A percentile compares a stretch with the other conserved stretches of the same genome.
Conservation (phyloP, 139 green algal genomes). For the Micractinium sp. region DNA sequence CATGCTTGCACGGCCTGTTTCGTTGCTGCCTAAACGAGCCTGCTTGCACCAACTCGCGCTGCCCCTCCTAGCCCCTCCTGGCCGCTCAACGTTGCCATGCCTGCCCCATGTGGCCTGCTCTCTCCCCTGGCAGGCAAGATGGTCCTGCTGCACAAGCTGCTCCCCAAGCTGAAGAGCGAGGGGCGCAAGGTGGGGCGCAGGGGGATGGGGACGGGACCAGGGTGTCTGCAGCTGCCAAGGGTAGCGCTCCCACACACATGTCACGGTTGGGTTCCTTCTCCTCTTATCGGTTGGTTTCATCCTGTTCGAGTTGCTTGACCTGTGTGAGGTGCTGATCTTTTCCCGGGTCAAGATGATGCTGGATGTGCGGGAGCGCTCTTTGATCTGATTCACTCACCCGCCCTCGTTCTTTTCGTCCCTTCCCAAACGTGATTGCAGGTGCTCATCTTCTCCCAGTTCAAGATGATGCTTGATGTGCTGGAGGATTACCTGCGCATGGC, state of each 20-base stretch:
- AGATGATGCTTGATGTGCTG: constrained; percentile 90
- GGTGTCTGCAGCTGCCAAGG: no score
- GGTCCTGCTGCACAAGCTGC: constrained; percentile 82
- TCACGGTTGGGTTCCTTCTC: no score
- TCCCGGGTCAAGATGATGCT: not conserved
- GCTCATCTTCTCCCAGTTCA: constrained; percentile 75
- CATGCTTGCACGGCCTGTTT: no score
- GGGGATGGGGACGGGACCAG: not conserved
- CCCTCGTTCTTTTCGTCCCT: not conserved
- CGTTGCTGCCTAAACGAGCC: no score
- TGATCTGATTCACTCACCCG: not conserved
- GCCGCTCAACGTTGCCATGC: no score
- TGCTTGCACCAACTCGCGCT: no score
- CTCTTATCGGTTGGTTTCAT: no score
- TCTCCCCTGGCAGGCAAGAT: constrained; percentile 76
- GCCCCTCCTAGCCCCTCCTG: no score
- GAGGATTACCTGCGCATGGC: constrained; percentile 76
- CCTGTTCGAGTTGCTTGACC: no score
- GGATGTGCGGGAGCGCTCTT: not conserved
- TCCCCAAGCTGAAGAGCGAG: constrained; percentile 82
- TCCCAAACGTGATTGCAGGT: not conserved
- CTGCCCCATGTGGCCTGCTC: no score
- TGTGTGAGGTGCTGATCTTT: constrained; percentile 16
- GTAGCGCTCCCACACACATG: no score
- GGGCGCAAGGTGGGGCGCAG: constrained; percentile 62